These are phyloP conservation scores for bread wheat (Triticum aestivum) DNA, from an alignment of 176 grass and related monocot genomes.

Conservation along the genomic window IWGSC_CS_RefSeq_v2.1 NC_057802.1:125847286-125847785, in stretches of 20 bases:
- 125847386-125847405: conserved; percentile 2
- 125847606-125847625: conserved; percentile 18
- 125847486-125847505: conserved; percentile 5
- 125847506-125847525: not conserved
- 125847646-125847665: conserved; percentile 22
- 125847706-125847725: conserved; percentile 23
- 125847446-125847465: conserved; percentile 27
- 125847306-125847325: not conserved
- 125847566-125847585: conserved; percentile 26
- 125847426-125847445: conserved; percentile 26
- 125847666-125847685: conserved; percentile 45
- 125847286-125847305: conserved; percentile 25
- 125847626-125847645: conserved; percentile 18
- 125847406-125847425: not conserved
- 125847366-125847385: not conserved
- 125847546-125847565: conserved; percentile 1
- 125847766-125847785: not conserved
- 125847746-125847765: not conserved
- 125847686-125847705: conserved; percentile 26
- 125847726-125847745: conserved; percentile 8
- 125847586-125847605: not conserved
- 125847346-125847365: not conserved
- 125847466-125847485: not conserved
- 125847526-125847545: not conserved
- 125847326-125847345: not conserved